Conservation (phyloP, 179 eudicot genomes). For the Patellifolia procumbens region DNA sequence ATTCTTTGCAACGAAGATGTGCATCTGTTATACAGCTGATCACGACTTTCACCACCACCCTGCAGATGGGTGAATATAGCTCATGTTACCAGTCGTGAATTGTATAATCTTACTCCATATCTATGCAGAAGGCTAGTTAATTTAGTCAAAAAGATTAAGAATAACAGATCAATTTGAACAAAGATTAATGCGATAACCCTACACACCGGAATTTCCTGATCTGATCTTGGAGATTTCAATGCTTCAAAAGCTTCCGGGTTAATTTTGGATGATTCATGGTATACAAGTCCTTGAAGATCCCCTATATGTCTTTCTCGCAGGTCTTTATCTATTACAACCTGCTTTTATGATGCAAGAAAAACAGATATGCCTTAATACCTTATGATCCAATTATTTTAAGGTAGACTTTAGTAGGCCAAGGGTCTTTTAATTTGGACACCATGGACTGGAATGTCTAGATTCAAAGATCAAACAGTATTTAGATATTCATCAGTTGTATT, state of each 20-base stretch:
- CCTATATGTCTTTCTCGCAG: constrained; percentile 89
- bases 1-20: constrained; percentile 67
- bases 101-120: neutral
- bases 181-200: neutral
- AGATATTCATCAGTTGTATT: no score
- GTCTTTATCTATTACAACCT: constrained; percentile 65
- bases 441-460: no score
- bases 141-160: neutral
- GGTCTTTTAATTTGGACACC: no score
- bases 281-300: constrained; percentile 75
- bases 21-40: constrained; percentile 75
- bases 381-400: neutral
- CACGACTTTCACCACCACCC: constrained; percentile 97
- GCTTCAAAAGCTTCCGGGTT: constrained; percentile 62
- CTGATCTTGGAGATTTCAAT: constrained; percentile 46
- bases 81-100: neutral
- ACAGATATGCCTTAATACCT: neutral
- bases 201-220: constrained; percentile 75
- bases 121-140: neutral
- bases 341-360: constrained; percentile 24
- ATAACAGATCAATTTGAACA: neutral
- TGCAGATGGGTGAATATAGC: constrained; percentile 26
- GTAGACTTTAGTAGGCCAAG: neutral
- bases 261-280: constrained; percentile 47
- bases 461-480: no score